Evolutionary conservation across 108 stramenopile genomes (phyloP).

Genomic region (Ochromonas danica): DNA sequence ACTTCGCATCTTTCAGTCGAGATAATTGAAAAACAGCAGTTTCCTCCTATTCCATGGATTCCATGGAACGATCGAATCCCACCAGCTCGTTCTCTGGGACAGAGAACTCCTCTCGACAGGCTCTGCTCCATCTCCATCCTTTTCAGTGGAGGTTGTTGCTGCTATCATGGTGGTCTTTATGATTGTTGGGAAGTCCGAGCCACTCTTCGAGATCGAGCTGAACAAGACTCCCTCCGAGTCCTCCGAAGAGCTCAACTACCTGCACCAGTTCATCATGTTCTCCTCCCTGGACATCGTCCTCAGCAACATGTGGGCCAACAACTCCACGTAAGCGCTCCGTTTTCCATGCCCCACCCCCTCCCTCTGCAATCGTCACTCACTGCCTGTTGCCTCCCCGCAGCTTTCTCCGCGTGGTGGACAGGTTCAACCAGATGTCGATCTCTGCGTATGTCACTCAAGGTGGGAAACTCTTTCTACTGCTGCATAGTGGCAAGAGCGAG

Average conservation of each 20-base stretch:
- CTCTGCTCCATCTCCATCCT: no score
- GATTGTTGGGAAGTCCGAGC: constrained; percentile 33
- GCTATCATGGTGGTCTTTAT: constrained; percentile 28
- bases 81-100: no score
- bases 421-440: constrained; percentile 1
- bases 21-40: no score
- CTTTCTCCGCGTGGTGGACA: constrained; percentile 26
- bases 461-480: constrained; percentile 21
- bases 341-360: no score
- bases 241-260: not conserved
- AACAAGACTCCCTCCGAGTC: not conserved
- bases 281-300: constrained; percentile 18
- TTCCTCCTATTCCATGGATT: no score
- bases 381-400: no score
- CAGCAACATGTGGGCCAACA: constrained; percentile 20
- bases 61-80: no score
- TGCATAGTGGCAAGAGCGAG: constrained; percentile 26
- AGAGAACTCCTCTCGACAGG: no score
- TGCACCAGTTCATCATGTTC: constrained; percentile 28
- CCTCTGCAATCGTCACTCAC: no score
- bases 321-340: constrained; percentile 34
- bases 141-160: no score
- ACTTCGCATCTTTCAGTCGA: no score
- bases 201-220: constrained; percentile 9
- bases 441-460: constrained; percentile 32